These are phyloP conservation scores for Cadophora gregata DNA, from an alignment of 2,329 filamentous ascomycete genomes.

Conservation along the genomic window DNA sequence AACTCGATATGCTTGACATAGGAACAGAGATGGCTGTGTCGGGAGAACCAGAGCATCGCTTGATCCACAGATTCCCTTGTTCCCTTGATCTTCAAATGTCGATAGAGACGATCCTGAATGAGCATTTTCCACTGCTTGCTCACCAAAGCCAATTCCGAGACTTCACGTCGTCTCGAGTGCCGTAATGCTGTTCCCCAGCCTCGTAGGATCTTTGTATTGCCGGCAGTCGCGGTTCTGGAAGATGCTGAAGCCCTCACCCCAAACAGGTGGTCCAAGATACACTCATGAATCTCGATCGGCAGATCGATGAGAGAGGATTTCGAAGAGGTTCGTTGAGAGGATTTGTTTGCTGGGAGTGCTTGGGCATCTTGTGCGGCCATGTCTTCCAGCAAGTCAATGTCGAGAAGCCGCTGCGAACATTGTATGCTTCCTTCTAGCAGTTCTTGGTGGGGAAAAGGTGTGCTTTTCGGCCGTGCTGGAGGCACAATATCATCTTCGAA, in stretches of 20 bases:
- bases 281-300: slow-evolving; percentile 74
- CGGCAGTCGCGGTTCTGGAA: slow-evolving; percentile 61
- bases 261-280: slow-evolving; percentile 73
- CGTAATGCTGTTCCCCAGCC: slow-evolving; percentile 70
- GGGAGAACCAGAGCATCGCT: slow-evolving; percentile 64
- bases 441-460: slow-evolving; percentile 44
- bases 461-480: slow-evolving; percentile 43
- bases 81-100: slow-evolving; percentile 78
- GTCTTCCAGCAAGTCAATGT: slow-evolving; percentile 27
- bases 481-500: slow-evolving; percentile 38
- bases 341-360: background rate
- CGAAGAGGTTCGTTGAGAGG: slow-evolving; percentile 21
- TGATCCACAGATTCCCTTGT: slow-evolving; percentile 66
- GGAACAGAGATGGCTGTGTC: slow-evolving; percentile 61
- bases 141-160: slow-evolving; percentile 70
- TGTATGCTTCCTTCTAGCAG: slow-evolving; percentile 39
- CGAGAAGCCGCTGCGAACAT: slow-evolving; percentile 30
- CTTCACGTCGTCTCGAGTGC: slow-evolving; percentile 69
- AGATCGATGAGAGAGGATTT: slow-evolving; percentile 49
- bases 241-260: slow-evolving; percentile 69
- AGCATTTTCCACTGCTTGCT: slow-evolving; percentile 67
- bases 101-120: slow-evolving; percentile 75
- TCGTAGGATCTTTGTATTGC: slow-evolving; percentile 56
- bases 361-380: slow-evolving; percentile 9
- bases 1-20: slow-evolving; percentile 77